Evolutionary conservation across 352 stramenopile species (phyloP), one percentile per base, ranked within the genome.

Genomic region (Blastocystis sp.): DNA sequence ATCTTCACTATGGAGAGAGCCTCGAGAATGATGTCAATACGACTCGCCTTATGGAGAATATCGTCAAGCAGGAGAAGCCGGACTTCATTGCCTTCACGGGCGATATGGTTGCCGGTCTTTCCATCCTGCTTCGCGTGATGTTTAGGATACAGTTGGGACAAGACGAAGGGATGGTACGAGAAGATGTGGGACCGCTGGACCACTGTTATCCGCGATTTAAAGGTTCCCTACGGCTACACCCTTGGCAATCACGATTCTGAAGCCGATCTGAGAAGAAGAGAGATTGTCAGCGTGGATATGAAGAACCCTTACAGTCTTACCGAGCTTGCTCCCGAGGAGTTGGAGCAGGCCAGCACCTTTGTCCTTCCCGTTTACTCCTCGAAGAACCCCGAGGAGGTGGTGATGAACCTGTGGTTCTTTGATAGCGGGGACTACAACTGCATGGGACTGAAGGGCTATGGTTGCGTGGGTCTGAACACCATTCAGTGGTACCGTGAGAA

Each of bases 381-480:
- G 28, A 88, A 76, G 40, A 61, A 88, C 45, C 38, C 45, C 2
- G 34, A 76, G 7, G 48, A 88, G 63, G 68, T 88, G 17, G 78
- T 88, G 54, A 79, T 88, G 68, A 88, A 76, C 43, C 54, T 88
- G 43, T 88, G 78, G 78, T 88, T 88, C 78, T 79, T 88, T 52
- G 78, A 88, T 65, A 79, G 64, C 45, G 62, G 45, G 0, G 78
- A 88, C 65, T 88, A 88, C 48, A 77, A 88, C 43, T 88, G 78
- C 45, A 38, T 88, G 42, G 78, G 78, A 11, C 28, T 79, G 6
- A 79, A 76, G n/a, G 78, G 78, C 63, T 88, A 88, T 28, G 78
- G 78, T n/a, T 88, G 78, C 21, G 68, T 88, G 2, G 78, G 66
- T 42, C 43, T 66, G 6, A 40, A 52, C 17, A 78, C 48, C 2